Evolutionary conservation across 164 flowering plant genomes (phyloP), one percentile per base, ranked within the genome.

Genomic region (Vitis amurensis): DNA sequence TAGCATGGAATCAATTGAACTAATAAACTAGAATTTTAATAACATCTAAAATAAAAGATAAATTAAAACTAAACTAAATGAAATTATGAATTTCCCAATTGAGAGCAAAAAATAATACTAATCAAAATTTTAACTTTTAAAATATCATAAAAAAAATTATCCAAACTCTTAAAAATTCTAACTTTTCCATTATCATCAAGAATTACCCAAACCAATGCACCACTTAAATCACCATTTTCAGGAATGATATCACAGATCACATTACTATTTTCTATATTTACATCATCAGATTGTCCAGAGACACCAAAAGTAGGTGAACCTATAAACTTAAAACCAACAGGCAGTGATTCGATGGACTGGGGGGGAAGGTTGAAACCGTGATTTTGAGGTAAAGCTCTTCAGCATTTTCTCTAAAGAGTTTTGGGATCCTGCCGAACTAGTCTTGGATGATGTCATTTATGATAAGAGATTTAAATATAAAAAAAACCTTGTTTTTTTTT

Each of bases 331-430:
- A 73, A 83, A 71, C 83, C 85, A 60, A 61, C 86, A 9, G 97
- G 93, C 79, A 89, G 73, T 11, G 92, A 85, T 63, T 78, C 79
- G 72, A 84, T 78, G 1, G 86, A 73, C 72, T 86, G 80, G 29
- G 23, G 85, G 64, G 16, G 80, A 66, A 70, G 88, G 81, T 6
- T 73, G 56, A 50, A 71, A 73, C 71, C 37, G 70, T 11, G 78
- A 48, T 61, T 76, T 80, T 19, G 23, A 6, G 44, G 44, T 6
- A 31, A 31, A 31, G 44, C 44, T 31, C 72, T 71, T 68, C 50
- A 76, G 73, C 85, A 83, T 78, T 67, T 78, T 71, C 61, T 55
- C 62, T 14, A 67, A 50, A 31, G 72, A 72, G 58, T 31, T 50
- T 66, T 19, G 57, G 12, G 64, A 65, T 59, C 68, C 78, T 29